A percentile compares a stretch with the other conserved stretches of the same genome.
These are phyloP conservation scores for Aspergillus unguis DNA, from an alignment of 2,329 filamentous ascomycete genomes.

Conservation along the genomic window DNA sequence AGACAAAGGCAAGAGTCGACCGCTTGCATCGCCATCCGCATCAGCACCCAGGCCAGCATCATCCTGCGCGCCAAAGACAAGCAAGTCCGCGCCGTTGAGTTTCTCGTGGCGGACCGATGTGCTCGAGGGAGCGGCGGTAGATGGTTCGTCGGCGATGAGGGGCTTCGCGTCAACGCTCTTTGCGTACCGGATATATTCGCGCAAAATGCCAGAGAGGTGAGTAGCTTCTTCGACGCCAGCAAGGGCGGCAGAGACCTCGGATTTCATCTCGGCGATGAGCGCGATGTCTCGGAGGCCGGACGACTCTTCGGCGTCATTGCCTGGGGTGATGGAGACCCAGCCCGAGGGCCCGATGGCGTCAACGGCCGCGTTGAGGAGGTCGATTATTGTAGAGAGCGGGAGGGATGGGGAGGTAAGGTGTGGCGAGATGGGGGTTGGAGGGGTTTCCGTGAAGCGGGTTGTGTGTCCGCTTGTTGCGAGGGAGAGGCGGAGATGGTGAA, in stretches of 20 bases:
- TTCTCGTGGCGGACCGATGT: slow-evolving; percentile 35
- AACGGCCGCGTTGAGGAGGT: slow-evolving; percentile 44
- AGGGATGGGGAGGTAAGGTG: slow-evolving; percentile 37
- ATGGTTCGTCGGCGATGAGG: slow-evolving; percentile 1
- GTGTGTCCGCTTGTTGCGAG: slow-evolving; percentile 44
- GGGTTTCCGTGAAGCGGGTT: slow-evolving; percentile 41
- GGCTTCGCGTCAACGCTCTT: slow-evolving; percentile 22
- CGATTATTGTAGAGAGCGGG: slow-evolving; percentile 38
- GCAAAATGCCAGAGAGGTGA: slow-evolving; percentile 46
- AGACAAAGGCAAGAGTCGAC: slow-evolving; percentile 66
- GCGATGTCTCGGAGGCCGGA: slow-evolving; percentile 36
- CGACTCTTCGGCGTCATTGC: slow-evolving; percentile 24
- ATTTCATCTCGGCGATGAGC: slow-evolving; percentile 47
- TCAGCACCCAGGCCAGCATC: slow-evolving; percentile 25
- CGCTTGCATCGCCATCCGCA: slow-evolving; percentile 30
- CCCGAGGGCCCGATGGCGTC: slow-evolving; percentile 49
- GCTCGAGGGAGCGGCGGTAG: slow-evolving; percentile 6
- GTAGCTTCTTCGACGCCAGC: slow-evolving; percentile 48
- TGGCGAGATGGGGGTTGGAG: slow-evolving; percentile 34
- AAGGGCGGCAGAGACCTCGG: slow-evolving; percentile 47
- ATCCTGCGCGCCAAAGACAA: slow-evolving; percentile 31
- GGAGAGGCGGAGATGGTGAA: slow-evolving; percentile 43
- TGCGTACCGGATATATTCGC: slow-evolving; percentile 45
- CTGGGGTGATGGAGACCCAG: slow-evolving; percentile 40
- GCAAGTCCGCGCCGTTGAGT: slow-evolving; percentile 39